Evolutionary conservation across 2,329 filamentous ascomycete species (phyloP).

Genomic region (Thelonectria blattea): DNA sequence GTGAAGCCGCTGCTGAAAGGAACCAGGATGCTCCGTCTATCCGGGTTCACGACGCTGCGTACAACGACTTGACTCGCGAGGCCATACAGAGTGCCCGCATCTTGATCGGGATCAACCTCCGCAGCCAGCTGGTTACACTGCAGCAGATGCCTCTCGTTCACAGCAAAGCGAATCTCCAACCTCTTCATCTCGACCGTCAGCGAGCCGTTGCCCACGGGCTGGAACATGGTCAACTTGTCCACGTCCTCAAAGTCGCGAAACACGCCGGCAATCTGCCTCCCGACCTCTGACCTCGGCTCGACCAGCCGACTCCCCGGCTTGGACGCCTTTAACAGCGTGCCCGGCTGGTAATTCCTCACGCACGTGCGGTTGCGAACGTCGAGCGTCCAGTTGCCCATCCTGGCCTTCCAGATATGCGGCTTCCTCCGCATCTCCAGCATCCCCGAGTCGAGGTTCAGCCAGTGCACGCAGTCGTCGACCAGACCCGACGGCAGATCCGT

Average conservation of each 20-base stretch:
- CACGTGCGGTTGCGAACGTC: conserved; percentile 28
- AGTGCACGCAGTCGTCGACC: conserved; percentile 61
- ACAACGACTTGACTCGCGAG: conserved; percentile 18
- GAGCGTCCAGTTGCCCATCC: conserved; percentile 43
- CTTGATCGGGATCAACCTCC: conserved; percentile 62
- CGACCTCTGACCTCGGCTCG: conserved; percentile 42
- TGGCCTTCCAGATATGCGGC: conserved; percentile 41
- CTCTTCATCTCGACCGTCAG: conserved; percentile 58
- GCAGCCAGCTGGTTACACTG: conserved; percentile 55
- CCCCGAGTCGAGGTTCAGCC: conserved; percentile 55
- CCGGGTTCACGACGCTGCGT: conserved; percentile 44
- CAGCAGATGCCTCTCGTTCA: conserved; percentile 52
- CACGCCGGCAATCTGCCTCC: conserved; percentile 46
- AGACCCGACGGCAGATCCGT: conserved; percentile 60
- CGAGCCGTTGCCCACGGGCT: conserved; percentile 40
- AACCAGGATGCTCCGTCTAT: conserved; percentile 58
- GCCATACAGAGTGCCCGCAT: conserved; percentile 53
- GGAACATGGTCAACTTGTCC: conserved; percentile 37
- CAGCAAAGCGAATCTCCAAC: conserved; percentile 59
- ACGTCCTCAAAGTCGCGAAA: conserved; percentile 51
- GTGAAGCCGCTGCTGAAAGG: conserved; percentile 50
- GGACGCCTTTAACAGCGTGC: not conserved
- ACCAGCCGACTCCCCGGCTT: not conserved
- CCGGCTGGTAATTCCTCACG: not conserved
- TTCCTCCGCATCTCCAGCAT: conserved; percentile 58